These are phyloP conservation scores for Allium fistulosum DNA, from an alignment of 106 monocot genomes.

Conservation along the genomic window DNA sequence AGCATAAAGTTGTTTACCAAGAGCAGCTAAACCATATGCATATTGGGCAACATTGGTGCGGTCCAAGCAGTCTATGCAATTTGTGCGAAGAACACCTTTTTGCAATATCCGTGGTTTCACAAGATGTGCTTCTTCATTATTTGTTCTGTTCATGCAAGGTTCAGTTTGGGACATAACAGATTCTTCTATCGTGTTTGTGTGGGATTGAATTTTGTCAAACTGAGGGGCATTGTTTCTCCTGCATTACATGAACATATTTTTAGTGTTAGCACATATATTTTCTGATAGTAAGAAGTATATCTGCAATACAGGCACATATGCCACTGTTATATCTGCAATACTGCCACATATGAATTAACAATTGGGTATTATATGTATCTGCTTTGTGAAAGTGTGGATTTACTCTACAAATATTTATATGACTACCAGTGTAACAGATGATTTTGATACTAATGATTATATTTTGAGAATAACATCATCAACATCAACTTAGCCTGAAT, in stretches of 20 bases:
- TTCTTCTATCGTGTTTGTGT: conserved; percentile 6
- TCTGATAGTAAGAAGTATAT: background rate
- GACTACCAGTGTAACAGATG: too few species aligned
- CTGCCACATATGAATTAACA: too few species aligned
- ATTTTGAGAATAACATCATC: too few species aligned
- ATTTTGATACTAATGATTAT: too few species aligned
- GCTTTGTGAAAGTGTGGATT: too few species aligned
- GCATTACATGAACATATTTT: conserved; percentile 4
- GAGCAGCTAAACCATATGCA: conserved; percentile 81
- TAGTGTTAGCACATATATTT: background rate
- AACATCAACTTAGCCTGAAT: too few species aligned
- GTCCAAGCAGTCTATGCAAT: conserved; percentile 98
- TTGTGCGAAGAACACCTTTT: conserved; percentile 85
- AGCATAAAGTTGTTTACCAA: conserved; percentile 69
- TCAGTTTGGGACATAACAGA: conserved; percentile 8
- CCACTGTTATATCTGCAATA: background rate
- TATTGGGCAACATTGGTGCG: conserved; percentile 98
- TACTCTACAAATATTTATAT: too few species aligned
- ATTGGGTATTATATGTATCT: too few species aligned
- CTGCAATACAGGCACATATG: background rate
- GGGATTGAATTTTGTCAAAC: conserved; percentile 1
- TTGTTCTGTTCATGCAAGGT: conserved; percentile 6
- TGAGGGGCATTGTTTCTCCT: conserved; percentile 18
- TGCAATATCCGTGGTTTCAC: conserved; percentile 31
- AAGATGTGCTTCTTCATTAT: conserved; percentile 8